Evolutionary conservation across 768 basidiomycete genomes (phyloP), one percentile per base, ranked within the genome.

Genomic region (Lactarius evosmus): DNA sequence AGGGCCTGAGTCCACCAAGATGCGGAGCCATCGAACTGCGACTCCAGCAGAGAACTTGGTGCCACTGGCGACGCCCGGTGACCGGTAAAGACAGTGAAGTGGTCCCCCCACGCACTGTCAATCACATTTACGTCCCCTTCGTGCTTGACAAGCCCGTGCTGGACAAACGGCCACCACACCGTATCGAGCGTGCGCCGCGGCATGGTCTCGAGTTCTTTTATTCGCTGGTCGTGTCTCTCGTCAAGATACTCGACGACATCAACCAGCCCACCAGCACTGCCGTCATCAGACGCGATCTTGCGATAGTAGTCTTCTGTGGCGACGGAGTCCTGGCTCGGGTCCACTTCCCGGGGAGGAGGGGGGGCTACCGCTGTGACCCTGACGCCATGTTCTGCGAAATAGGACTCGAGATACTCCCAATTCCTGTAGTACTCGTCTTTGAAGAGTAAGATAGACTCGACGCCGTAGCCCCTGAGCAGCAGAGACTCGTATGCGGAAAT

Each of bases 1-100:
- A 97, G 75, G 0, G 89, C 83, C 74, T 98, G 96, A 0, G 95
- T 98, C 94, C 96, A 98, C 96, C 96, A 98, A 12, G 94, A 96
- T 0, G 95, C 96, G 0, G 95, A 97, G 4, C 91, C 88, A 70
- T 98, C 95, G 67, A 94, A 84, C 67, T 91, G 85, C 6, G 85
- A 81, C 57, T 79, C 82, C 68, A 81, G 76, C 59, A 78, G 79
- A 60, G 74, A 85, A 67, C 72, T 53, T 32, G 58, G 9, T 54
- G 67, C 30, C 58, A 72, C 61, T 1, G 58, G 54, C 1, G 59
- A 46, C 19, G 65, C 52, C 56, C 60, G 69, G 41, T 66, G 72
- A 33, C 72, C 73, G 60, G 80, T 78, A 67, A 85, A 88, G 53
- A 90, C 81, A 67, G 86, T 89, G 77, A 98, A 97, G 72, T 87